Conservation (phyloP, 2,329 filamentous ascomycete species). For the Pseudogymnoascus sp. region DNA sequence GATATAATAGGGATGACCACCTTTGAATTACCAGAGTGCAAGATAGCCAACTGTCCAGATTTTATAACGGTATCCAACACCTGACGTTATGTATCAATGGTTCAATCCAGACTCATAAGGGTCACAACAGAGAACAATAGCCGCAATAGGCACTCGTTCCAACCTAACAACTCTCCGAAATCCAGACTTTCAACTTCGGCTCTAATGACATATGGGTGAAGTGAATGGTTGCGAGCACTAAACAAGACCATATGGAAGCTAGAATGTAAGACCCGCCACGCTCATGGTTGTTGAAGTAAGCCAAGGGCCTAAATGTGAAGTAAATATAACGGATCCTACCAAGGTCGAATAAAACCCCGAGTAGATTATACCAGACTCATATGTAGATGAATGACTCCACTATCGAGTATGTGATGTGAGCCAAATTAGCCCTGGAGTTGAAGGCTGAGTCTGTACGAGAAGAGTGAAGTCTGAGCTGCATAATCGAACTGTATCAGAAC, state of each 20-base stretch:
- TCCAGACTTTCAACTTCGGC: conserved; percentile 18
- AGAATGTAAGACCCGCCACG: conserved; percentile 12
- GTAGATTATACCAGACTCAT: conserved; percentile 22
- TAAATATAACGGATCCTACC: conserved; percentile 19
- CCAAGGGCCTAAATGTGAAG: conserved; percentile 11
- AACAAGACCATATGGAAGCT: conserved; percentile 16
- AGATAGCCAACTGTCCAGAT: background rate
- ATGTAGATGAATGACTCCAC: conserved; percentile 12
- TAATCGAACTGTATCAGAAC: background rate
- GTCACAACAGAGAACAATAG: background rate
- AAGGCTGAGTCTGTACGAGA: conserved; percentile 10
- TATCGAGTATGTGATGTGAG: conserved; percentile 13
- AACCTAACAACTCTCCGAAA: conserved; percentile 14
- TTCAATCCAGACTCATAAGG: background rate
- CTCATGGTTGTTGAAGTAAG: conserved; percentile 11
- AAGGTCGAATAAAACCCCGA: conserved; percentile 16
- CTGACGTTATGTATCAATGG: background rate
- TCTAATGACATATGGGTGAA: conserved; percentile 15
- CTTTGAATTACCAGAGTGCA: background rate
- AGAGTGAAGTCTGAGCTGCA: background rate
- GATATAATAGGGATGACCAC: background rate
- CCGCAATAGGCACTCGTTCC: conserved; percentile 10
- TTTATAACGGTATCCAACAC: background rate
- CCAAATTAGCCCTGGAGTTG: conserved; percentile 18
- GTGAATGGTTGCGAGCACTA: conserved; percentile 12